Evolutionary conservation across 176 grass and related monocot genomes (phyloP).

Genomic region (Bothriochloa decipiens): DNA sequence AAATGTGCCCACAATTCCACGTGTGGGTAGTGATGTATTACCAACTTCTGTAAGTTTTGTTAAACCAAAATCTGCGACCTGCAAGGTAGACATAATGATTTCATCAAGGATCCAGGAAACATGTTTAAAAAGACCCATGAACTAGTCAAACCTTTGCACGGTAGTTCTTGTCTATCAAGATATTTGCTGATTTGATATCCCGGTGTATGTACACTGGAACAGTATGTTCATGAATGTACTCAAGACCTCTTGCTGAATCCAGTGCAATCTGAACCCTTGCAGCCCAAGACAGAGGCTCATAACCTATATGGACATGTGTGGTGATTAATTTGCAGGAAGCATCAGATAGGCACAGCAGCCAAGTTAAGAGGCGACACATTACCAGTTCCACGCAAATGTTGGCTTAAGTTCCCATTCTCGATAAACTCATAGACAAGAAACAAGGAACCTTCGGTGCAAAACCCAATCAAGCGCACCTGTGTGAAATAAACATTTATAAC

Average conservation of each 20-base stretch:
- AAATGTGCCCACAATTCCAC: conserved; percentile 88
- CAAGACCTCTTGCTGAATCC: conserved; percentile 93
- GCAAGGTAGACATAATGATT: conserved; percentile 33
- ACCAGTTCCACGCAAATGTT: conserved; percentile 86
- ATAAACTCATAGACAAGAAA: conserved; percentile 96
- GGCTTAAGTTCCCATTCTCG: conserved; percentile 90
- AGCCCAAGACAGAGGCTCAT: conserved; percentile 75
- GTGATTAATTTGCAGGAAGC: conserved; percentile 44
- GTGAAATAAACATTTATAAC: conserved; percentile 26
- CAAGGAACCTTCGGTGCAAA: conserved; percentile 81
- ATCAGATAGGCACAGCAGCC: conserved; percentile 13
- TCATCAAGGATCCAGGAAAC: background rate
- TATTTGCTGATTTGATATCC: conserved; percentile 98
- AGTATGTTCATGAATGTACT: conserved; percentile 98
- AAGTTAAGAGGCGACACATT: conserved; percentile 27
- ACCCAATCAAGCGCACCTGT: conserved; percentile 93
- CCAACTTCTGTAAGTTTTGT: conserved; percentile 91
- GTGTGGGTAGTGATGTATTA: conserved; percentile 59
- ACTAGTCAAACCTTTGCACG: conserved; percentile 72
- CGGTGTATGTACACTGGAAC: conserved; percentile 96
- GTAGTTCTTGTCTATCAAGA: conserved; percentile 93
- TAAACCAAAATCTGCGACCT: conserved; percentile 99
- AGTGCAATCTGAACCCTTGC: conserved; percentile 88
- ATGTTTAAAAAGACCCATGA: background rate
- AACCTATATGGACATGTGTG: conserved; percentile 45